Evolutionary conservation across 2,329 filamentous ascomycete genomes (phyloP), one percentile per base, ranked within the genome.

Genomic region (Capronia coronata): DNA sequence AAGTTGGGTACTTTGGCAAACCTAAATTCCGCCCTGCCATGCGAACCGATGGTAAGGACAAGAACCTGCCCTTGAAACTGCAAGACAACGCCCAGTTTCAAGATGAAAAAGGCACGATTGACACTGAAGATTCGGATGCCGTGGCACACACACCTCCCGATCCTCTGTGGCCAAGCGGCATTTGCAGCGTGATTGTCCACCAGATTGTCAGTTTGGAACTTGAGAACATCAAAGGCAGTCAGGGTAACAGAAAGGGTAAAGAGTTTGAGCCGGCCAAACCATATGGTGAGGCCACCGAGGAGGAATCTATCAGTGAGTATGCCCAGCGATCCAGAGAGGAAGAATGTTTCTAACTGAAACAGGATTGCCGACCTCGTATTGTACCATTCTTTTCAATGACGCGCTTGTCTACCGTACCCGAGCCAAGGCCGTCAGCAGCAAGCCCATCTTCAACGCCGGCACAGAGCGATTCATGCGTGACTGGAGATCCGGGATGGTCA

Each of bases 361-460:
- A 59, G 77, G 83, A 43, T 72, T 97, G 23, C 93, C 93, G 0
- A 95, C 85, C 54, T 87, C 87, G 32, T 98, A 98, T 70, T 96
- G 90, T 71, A 96, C 89, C 1, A 90, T 98, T 47, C 23, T 55
- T 58, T 55, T 58, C 39, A 59, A 61, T 39, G 57, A 58, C 38
- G 41, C 44, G 3, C 59, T 77, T 70, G 75, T 89, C 14, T 97
- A 96, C 73, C 89, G 91, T 63, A 97, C 91, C n/a, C 81, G 93
- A 62, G 81, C 87, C 29, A 97, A 98, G 73, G 90, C 90, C 2
- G 86, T 94, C 6, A 94, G 86, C 29, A 94, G 87, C 45, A 90
- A 94, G 65, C 93, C 93, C 1, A 96, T 97, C 57, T 97, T 95
- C 76, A 96, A 97, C 61, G 90, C 93, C 2, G 91, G 91, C 52